These are phyloP conservation scores for Talaromyces sp. DNA, from an alignment of 2,329 filamentous ascomycete species.

Conservation along the genomic window DNA sequence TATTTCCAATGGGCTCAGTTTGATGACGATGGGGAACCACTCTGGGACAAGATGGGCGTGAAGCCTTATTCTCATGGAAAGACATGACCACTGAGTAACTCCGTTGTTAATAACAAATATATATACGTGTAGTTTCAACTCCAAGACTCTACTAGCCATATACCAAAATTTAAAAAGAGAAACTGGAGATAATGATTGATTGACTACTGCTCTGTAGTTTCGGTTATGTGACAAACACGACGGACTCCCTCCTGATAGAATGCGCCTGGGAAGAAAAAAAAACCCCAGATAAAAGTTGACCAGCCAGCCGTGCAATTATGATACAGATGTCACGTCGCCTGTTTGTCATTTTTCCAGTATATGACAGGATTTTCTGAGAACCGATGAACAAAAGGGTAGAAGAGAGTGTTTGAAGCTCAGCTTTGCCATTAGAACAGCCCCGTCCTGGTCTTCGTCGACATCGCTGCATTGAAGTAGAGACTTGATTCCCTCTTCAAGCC, in stretches of 20 bases:
- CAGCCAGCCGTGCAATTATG: neutral
- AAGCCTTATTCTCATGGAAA: neutral
- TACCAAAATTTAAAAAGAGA: neutral
- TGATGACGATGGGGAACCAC: slow-evolving; percentile 76
- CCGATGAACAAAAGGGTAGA: slow-evolving; percentile 1
- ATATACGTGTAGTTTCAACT: neutral
- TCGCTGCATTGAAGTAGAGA: neutral
- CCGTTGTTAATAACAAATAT: neutral
- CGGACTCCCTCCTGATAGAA: neutral
- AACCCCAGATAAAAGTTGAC: neutral
- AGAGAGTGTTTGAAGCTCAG: slow-evolving; percentile 6
- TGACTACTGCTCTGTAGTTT: neutral
- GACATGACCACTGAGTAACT: neutral
- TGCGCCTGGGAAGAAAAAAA: neutral
- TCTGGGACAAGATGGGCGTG: slow-evolving; percentile 42
- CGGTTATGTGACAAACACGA: neutral
- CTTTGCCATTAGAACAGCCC: neutral
- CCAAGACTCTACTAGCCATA: neutral
- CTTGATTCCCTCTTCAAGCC: slow-evolving; percentile 3
- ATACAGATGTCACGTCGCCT: neutral
- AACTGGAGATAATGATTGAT: neutral
- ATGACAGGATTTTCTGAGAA: neutral
- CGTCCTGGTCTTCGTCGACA: neutral
- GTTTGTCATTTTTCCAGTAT: neutral
- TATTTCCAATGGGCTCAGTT: slow-evolving; percentile 86